phyloP scores from a whole-genome alignment of 1,139 yeast genomes.

The Trichomonascaceae sp. region DNA sequence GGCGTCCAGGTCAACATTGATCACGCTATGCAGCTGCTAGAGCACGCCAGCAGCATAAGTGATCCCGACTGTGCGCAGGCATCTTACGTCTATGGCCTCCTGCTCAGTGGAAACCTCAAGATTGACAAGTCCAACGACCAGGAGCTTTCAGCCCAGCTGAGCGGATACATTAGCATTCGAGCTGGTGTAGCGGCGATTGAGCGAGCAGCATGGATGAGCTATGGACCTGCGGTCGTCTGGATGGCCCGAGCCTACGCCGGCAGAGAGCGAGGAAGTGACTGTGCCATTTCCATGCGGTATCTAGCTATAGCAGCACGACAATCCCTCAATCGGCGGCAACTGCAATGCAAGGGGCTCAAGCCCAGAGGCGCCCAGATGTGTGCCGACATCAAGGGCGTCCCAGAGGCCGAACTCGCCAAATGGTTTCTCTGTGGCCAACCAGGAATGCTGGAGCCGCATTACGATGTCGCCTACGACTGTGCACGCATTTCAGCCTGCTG shows the following conservation, averaged over 20 bases:
- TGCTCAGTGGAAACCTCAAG: conserved; percentile 22
- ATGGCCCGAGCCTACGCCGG: conserved; percentile 31
- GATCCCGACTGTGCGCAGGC: conserved; percentile 30
- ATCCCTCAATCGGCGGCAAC: conserved; percentile 21
- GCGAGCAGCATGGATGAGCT: conserved; percentile 27
- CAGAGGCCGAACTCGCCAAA: conserved; percentile 29
- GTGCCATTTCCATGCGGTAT: conserved; percentile 27
- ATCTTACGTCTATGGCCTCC: conserved; percentile 24
- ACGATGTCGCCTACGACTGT: conserved; percentile 27
- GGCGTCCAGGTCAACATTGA: conserved; percentile 16
- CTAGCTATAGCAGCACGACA: conserved; percentile 28
- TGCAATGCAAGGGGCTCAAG: conserved; percentile 12
- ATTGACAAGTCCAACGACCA: conserved; percentile 4
- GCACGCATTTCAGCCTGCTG: conserved; percentile 26
- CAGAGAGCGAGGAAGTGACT: conserved; percentile 25
- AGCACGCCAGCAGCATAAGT: conserved; percentile 19
- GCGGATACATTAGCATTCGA: conserved; percentile 6
- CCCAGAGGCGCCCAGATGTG: conserved; percentile 1
- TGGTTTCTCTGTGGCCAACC: conserved; percentile 30
- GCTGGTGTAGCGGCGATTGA: conserved; percentile 23
- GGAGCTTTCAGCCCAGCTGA: not conserved
- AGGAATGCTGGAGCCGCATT: conserved; percentile 21
- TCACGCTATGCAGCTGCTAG: conserved; percentile 20
- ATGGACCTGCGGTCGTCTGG: conserved; percentile 28
- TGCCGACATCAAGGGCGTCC: conserved; percentile 15